Conservation (phyloP, 352 stramenopile species). For the Phytopythium aichiense region DNA sequence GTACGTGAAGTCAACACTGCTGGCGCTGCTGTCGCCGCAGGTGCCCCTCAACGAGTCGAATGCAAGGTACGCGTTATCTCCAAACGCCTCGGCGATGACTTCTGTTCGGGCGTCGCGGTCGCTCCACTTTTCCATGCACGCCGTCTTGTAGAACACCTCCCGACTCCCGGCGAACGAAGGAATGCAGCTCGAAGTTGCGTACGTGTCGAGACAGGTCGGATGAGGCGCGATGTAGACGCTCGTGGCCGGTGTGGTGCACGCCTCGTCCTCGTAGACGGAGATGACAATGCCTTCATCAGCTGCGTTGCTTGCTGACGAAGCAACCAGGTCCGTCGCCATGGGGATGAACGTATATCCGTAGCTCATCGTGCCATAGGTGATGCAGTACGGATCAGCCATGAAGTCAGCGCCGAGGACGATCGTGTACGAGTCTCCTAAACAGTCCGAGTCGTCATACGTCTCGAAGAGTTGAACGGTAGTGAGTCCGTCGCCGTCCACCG, state of each 20-base stretch:
- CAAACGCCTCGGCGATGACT: neutral
- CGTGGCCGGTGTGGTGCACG: neutral
- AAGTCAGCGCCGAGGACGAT: neutral
- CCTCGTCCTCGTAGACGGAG: neutral
- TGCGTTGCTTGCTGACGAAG: neutral
- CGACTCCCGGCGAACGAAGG: neutral
- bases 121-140: neutral
- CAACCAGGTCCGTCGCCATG: neutral
- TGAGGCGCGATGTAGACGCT: constrained; percentile 2
- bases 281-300: neutral
- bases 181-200: neutral
- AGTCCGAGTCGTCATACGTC: neutral
- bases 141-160: neutral
- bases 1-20: neutral
- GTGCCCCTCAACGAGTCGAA: neutral
- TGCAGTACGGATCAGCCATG: neutral
- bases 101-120: neutral
- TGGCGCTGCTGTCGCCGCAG: neutral
- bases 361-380: neutral
- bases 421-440: neutral
- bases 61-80: neutral
- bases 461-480: neutral
- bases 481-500: neutral
- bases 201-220: neutral
- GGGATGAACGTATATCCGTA: neutral